These are phyloP conservation scores for Pseudogymnoascus sp. DNA, from an alignment of 2,329 filamentous ascomycete genomes.

Conservation along the genomic window DNA sequence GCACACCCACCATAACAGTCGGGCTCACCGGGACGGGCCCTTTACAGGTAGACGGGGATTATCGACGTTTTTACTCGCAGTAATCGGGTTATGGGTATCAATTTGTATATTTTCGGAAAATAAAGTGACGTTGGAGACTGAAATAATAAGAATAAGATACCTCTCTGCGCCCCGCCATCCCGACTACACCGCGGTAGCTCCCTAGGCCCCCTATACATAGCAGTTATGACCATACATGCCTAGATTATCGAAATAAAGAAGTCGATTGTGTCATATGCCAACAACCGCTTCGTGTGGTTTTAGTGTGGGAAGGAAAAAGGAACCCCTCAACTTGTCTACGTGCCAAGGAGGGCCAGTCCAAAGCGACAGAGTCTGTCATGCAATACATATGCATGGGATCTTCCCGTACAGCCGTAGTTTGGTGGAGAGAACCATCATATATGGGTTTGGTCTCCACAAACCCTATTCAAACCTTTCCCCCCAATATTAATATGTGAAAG, in stretches of 20 bases:
- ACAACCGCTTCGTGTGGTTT: not conserved
- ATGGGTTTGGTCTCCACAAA: constrained; percentile 9
- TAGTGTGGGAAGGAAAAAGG: not conserved
- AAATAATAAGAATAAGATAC: not conserved
- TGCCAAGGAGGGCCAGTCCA: constrained; percentile 4
- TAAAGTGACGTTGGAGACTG: not conserved
- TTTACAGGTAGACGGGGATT: not conserved
- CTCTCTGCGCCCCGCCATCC: not conserved
- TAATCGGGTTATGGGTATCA: not conserved
- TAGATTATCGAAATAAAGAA: not conserved
- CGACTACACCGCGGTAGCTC: not conserved
- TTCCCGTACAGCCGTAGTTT: constrained; percentile 8
- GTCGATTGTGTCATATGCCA: not conserved
- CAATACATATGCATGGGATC: constrained; percentile 9
- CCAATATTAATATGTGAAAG: constrained; percentile 9
- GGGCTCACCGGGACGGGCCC: not conserved
- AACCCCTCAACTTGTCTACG: not conserved
- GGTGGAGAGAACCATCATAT: constrained; percentile 7
- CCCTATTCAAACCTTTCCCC: constrained; percentile 7
- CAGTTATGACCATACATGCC: not conserved
- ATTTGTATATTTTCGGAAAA: not conserved
- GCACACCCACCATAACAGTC: not conserved
- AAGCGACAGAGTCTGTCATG: not conserved
- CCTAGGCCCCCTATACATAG: not conserved
- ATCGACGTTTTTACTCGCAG: not conserved